Evolutionary conservation across 192 early-diverging fungal species (phyloP), one percentile per base, ranked within the genome.

Genomic region (Coemansia sp.): DNA sequence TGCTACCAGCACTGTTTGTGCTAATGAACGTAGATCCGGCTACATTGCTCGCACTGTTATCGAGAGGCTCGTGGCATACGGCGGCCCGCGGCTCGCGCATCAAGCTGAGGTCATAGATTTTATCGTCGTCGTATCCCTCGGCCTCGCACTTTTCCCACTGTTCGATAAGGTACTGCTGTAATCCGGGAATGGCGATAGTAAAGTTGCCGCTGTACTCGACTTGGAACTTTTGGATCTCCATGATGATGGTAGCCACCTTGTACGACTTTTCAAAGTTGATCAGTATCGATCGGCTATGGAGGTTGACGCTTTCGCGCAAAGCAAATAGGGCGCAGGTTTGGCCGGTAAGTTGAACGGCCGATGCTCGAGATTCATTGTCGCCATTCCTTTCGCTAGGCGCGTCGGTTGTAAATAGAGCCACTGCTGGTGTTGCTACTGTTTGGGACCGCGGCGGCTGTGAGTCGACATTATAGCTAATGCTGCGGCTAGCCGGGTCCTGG

Each of bases 201-300:
- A 83, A 83, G 45, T 83, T 83, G 65, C 80, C 80, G 53, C 78
- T 84, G 39, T 92, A 94, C 35, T 88, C 84, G 10, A 88, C 68
- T 70, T 94, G 92, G 68, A 91, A 94, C 62, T 86, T 85, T 66
- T 87, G 85, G 48, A 94, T 77, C 61, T 94, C 92, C 45, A 77
- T 72, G 53, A 95, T 88, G 9, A 91, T 83, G 6, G 72, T 69
- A 0, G 86, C 78, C 10, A 85, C 70, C 16, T 86, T 85, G 59
- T 87, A 77, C 61, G 88, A 84, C 59, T 95, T 94, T 72, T 90
- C 89, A 79, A 95, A 93, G 71, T 95, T 95, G 69, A 95, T 88
- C 28, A 92, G 81, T n/a, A 75, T 72, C 14, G 72, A 70, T 2
- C 64, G 75, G 50, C 41, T 72, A 48, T 65, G 31, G 14, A 83